A percentile compares a stretch with the other conserved stretches of the same genome.
Evolutionary conservation across 1,139 yeast genomes (phyloP).

Genomic region (Arxiozyma telluris): DNA sequence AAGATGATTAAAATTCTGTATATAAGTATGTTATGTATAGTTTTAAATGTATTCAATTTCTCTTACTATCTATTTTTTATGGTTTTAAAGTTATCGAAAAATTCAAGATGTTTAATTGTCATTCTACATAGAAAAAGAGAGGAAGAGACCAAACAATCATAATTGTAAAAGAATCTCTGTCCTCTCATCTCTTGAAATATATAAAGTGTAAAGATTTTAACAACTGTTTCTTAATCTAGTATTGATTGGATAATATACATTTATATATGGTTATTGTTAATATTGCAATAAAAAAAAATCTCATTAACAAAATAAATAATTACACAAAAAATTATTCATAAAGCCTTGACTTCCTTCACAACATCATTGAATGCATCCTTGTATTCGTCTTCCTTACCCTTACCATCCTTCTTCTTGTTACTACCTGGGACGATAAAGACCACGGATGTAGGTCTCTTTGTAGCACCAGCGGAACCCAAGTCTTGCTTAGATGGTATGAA

Average conservation of each 20-base stretch:
- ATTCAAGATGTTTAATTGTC: not conserved
- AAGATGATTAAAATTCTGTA: not conserved
- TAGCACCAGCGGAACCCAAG: slow-evolving; percentile 96
- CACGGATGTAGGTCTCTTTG: slow-evolving; percentile 97
- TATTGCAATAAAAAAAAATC: not conserved
- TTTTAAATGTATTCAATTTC: not conserved
- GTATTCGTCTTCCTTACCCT: slow-evolving; percentile 76
- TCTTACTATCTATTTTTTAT: not conserved
- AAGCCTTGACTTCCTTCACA: slow-evolving; percentile 66
- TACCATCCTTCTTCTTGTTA: slow-evolving; percentile 74
- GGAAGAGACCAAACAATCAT: not conserved
- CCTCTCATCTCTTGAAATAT: not conserved
- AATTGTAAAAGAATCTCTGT: no score
- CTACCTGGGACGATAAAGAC: slow-evolving; percentile 98
- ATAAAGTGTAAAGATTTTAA: not conserved
- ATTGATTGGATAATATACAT: not conserved
- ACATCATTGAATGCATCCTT: slow-evolving; percentile 89
- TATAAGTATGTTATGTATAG: no score
- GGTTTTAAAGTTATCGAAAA: not conserved
- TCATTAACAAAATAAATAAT: not conserved
- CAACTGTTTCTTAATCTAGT: not conserved
- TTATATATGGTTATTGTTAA: not conserved
- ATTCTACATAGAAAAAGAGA: not conserved
- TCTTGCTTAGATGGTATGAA: slow-evolving; percentile 97
- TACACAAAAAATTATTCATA: slow-evolving; percentile 12